Evolutionary conservation across 768 basidiomycete species (phyloP).

Genomic region (Phylloporus sp.): DNA sequence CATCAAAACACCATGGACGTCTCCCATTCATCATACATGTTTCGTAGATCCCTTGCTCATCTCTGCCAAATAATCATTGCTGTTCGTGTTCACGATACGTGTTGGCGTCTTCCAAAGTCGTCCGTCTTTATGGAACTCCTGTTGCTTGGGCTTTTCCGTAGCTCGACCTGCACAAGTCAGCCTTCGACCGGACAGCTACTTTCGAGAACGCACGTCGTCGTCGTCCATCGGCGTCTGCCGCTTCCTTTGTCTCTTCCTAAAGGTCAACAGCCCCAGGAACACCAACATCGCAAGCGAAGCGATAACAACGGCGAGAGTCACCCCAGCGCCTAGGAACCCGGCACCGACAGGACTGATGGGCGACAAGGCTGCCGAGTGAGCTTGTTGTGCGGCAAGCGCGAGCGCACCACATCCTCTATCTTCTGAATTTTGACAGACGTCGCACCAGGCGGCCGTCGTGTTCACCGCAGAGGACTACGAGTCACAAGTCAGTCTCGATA

Average conservation of each 20-base stretch:
- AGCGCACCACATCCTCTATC: constrained; percentile 55
- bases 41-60: constrained; percentile 7
- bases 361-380: constrained; percentile 29
- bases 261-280: constrained; percentile 36
- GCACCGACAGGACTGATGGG: constrained; percentile 53
- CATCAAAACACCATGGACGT: constrained; percentile 19
- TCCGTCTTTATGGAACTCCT: background rate
- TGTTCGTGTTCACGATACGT: background rate
- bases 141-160: constrained; percentile 17
- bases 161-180: constrained; percentile 18
- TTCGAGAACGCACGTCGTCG: constrained; percentile 17
- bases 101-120: background rate
- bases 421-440: constrained; percentile 49
- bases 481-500: background rate
- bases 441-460: constrained; percentile 54
- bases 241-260: constrained; percentile 18
- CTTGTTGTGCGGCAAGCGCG: constrained; percentile 27
- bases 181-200: background rate
- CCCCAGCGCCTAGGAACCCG: constrained; percentile 62
- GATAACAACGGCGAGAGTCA: constrained; percentile 42
- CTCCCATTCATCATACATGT: constrained; percentile 13
- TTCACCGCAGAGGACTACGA: constrained; percentile 46
- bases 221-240: background rate
- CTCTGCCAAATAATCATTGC: background rate
- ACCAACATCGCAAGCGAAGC: constrained; percentile 35